A percentile compares a stretch with the other conserved stretches of the same genome.
Evolutionary conservation across 768 basidiomycete species (phyloP).

Genomic region (Tricholoma sp.): DNA sequence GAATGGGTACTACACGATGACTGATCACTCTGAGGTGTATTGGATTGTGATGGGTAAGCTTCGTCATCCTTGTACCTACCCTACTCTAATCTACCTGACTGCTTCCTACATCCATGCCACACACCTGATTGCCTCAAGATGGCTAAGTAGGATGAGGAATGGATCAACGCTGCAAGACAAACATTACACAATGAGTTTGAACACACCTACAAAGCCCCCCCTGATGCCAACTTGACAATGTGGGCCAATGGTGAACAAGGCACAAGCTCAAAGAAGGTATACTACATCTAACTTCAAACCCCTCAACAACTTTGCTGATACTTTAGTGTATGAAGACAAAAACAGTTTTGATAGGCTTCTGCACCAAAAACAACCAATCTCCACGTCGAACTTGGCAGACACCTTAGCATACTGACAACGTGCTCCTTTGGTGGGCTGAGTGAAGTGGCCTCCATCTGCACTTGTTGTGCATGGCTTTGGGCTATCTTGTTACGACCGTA

Average conservation of each 20-base stretch:
- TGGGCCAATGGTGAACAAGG: neutral
- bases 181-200: constrained; percentile 19
- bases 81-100: no score
- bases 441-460: constrained; percentile 14
- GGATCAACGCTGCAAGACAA: constrained; percentile 19
- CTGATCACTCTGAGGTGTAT: constrained; percentile 20
- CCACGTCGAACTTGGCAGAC: constrained; percentile 17
- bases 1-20: constrained; percentile 24
- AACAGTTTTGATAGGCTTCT: neutral
- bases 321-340: constrained; percentile 4
- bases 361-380: neutral
- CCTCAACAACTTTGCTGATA: constrained; percentile 26
- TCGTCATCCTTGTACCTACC: no score
- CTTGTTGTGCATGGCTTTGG: no score
- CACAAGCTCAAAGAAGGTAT: neutral
- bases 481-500: no score
- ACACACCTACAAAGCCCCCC: neutral
- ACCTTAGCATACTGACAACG: constrained; percentile 19
- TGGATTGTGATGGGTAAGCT: constrained; percentile 25
- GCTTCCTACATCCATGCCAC: constrained; percentile 26
- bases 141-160: no score
- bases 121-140: constrained; percentile 16
- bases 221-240: neutral
- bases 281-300: neutral
- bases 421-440: constrained; percentile 23